These are phyloP conservation scores for Ogataea chonburiensis DNA, from an alignment of 805 yeast species.

Conservation along the genomic window DNA sequence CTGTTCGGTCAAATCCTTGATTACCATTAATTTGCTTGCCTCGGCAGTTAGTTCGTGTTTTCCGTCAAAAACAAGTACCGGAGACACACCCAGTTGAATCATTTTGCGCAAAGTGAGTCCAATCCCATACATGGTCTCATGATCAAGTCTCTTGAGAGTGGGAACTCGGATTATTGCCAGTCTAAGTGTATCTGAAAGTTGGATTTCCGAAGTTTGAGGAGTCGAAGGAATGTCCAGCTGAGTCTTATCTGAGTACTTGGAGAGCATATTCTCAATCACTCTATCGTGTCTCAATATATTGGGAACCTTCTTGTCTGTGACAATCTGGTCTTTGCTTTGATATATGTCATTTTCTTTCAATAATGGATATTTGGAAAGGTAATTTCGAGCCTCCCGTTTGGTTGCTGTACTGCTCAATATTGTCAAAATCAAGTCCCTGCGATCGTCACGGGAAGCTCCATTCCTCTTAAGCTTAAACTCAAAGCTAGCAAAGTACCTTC, in stretches of 20 bases:
- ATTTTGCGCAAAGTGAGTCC: slow-evolving; percentile 56
- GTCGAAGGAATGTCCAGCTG: slow-evolving; percentile 10
- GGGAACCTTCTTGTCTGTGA: slow-evolving; percentile 6
- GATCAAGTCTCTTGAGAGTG: slow-evolving; percentile 35
- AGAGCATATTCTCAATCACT: slow-evolving; percentile 31
- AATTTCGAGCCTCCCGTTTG: slow-evolving; percentile 84
- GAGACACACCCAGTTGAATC: slow-evolving; percentile 67
- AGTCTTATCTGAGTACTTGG: slow-evolving; percentile 18
- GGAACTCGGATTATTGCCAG: slow-evolving; percentile 57
- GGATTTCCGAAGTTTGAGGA: slow-evolving; percentile 23
- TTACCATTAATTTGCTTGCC: slow-evolving; percentile 9
- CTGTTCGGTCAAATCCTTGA: slow-evolving; percentile 25
- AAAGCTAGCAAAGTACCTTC: slow-evolving; percentile 20
- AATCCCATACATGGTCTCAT: slow-evolving; percentile 42
- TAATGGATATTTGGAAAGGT: slow-evolving; percentile 68
- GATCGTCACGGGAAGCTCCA: slow-evolving; percentile 41
- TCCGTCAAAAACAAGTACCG: slow-evolving; percentile 62
- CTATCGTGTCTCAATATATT: slow-evolving; percentile 33
- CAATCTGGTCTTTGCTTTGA: slow-evolving; percentile 19
- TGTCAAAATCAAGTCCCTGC: slow-evolving; percentile 73
- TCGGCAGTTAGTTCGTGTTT: slow-evolving; percentile 18
- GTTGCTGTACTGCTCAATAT: slow-evolving; percentile 90
- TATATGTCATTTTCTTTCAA: slow-evolving; percentile 35
- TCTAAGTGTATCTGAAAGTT: slow-evolving; percentile 42
- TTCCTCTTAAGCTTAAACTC: slow-evolving; percentile 30